Conservation (phyloP, 805 yeast species). For the Monosporozyma solicola region DNA sequence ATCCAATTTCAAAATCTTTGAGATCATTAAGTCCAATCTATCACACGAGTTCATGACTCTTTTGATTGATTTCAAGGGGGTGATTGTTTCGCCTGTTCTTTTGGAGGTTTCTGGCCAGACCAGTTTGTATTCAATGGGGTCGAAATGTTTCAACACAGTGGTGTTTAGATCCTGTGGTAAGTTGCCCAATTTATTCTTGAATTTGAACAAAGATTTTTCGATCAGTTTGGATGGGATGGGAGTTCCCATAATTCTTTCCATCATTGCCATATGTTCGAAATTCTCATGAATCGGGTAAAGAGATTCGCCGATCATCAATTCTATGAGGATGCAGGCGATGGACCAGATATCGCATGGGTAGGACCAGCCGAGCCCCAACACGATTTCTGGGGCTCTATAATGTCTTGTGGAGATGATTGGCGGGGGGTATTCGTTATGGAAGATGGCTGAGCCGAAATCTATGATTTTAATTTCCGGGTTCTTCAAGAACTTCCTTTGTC, state of each 20-base stretch:
- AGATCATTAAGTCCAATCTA: conserved; percentile 24
- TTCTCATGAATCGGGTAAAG: conserved; percentile 92
- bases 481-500: conserved; percentile 36
- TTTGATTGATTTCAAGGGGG: conserved; percentile 24
- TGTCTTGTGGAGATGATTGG: conserved; percentile 90
- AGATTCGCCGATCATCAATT: conserved; percentile 88
- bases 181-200: conserved; percentile 25
- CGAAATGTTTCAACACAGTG: conserved; percentile 28
- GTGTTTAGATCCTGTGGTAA: conserved; percentile 26
- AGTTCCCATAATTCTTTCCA: conserved; percentile 67
- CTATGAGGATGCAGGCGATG: conserved; percentile 86
- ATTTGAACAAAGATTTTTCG: conserved; percentile 28
- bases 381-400: conserved; percentile 94
- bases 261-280: conserved; percentile 88
- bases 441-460: conserved; percentile 96
- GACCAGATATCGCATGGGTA: conserved; percentile 97
- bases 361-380: conserved; percentile 93
- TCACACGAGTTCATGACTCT: conserved; percentile 24
- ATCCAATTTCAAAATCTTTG: conserved; percentile 23
- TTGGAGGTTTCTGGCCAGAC: conserved; percentile 27
- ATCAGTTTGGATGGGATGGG: conserved; percentile 35
- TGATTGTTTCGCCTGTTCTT: conserved; percentile 20
- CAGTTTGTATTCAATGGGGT: conserved; percentile 14
- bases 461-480: conserved; percentile 82
- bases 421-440: conserved; percentile 88